Evolutionary conservation across 2,329 filamentous ascomycete species (phyloP).

Genomic region (Paramyrothecium sp.): DNA sequence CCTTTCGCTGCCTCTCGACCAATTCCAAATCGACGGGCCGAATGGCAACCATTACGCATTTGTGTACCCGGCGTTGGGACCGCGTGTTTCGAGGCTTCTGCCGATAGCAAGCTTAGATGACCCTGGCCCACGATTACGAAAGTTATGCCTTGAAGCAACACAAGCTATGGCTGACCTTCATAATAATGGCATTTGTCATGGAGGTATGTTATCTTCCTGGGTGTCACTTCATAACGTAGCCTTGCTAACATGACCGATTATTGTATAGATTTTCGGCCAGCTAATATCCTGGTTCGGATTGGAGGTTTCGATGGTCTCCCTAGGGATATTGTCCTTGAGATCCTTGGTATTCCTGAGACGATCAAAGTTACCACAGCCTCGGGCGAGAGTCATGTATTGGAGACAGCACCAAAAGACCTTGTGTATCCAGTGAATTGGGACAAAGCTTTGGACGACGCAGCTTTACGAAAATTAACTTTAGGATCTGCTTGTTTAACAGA

Average conservation of each 20-base stretch:
- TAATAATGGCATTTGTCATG: constrained; percentile 19
- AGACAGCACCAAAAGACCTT: constrained; percentile 15
- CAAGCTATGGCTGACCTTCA: constrained; percentile 17
- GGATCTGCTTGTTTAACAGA: constrained; percentile 8
- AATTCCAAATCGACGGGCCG: constrained; percentile 17
- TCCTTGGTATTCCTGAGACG: constrained; percentile 9
- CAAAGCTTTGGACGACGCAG: neutral
- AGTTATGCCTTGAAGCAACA: constrained; percentile 11
- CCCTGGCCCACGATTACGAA: constrained; percentile 5
- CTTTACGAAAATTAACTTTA: neutral
- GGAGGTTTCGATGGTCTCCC: constrained; percentile 14
- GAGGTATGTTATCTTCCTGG: constrained; percentile 23
- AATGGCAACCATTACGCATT: constrained; percentile 18
- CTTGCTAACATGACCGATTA: too few relatives aligned
- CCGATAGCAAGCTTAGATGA: neutral
- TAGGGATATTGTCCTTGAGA: constrained; percentile 13
- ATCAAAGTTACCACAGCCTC: constrained; percentile 1
- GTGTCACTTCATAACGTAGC: too few relatives aligned
- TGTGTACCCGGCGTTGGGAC: constrained; percentile 19
- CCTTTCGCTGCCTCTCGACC: constrained; percentile 15
- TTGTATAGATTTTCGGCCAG: constrained; percentile 19
- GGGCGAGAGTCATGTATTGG: constrained; percentile 4
- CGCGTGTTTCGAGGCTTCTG: constrained; percentile 7
- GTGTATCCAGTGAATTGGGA: constrained; percentile 18
- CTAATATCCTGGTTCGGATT: constrained; percentile 16